A percentile compares a stretch with the other conserved stretches of the same genome.
Conservation (phyloP, 1,284 basidiomycete genomes). For the Ustilago tritici region DNA sequence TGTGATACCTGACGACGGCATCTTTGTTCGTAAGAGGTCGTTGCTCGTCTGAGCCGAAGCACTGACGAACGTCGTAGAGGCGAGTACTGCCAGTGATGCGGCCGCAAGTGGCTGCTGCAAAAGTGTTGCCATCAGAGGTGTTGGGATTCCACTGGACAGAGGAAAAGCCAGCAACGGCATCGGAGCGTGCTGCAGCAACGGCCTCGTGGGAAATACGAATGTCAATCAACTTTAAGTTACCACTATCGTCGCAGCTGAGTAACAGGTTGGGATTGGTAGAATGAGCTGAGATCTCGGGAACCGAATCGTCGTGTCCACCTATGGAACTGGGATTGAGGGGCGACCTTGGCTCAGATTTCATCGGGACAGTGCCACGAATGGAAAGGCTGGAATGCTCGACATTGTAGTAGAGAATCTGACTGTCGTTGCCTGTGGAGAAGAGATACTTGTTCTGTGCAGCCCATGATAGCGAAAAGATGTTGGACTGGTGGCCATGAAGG, state of each 20-base stretch:
- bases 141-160: conserved; percentile 48
- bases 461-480: conserved; percentile 52
- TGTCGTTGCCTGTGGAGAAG: conserved; percentile 40
- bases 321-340: conserved; percentile 20
- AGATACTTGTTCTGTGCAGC: conserved; percentile 38
- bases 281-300: conserved; percentile 35
- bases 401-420: conserved; percentile 41
- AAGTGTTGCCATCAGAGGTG: conserved; percentile 43
- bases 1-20: conserved; percentile 36
- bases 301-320: conserved; percentile 34
- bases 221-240: conserved; percentile 34
- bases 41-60: conserved; percentile 17
- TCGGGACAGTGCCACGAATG: conserved; percentile 2
- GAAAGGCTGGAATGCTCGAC: conserved; percentile 40
- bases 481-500: conserved; percentile 41
- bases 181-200: conserved; percentile 21
- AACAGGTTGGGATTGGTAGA: conserved; percentile 33
- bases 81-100: conserved; percentile 38
- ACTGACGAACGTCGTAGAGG: conserved; percentile 43
- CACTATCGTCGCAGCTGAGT: conserved; percentile 41
- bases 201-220: conserved; percentile 24
- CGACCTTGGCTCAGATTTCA: conserved; percentile 4
- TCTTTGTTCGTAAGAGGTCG: conserved; percentile 32
- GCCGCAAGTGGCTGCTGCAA: conserved; percentile 38
- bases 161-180: conserved; percentile 25